A percentile compares a stretch with the other conserved stretches of the same genome.
Evolutionary conservation across 1,139 yeast species (phyloP).

Genomic region (Diutina sp.): DNA sequence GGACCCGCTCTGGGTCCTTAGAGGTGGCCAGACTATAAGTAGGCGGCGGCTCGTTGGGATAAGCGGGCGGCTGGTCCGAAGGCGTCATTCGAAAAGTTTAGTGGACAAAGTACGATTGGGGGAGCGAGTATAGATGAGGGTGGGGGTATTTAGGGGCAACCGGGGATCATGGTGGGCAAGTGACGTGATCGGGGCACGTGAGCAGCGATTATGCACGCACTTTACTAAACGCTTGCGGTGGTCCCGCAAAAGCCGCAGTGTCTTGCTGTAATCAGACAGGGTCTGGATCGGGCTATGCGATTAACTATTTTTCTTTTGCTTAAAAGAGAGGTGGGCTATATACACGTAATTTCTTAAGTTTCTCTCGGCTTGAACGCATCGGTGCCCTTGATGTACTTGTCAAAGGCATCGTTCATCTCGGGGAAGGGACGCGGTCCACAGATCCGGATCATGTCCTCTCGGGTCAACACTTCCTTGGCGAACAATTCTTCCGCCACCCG

Average conservation of each 20-base stretch:
- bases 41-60: not conserved
- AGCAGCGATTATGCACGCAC: not conserved
- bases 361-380: slow-evolving; percentile 14
- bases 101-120: too few species aligned
- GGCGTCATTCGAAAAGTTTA: not conserved
- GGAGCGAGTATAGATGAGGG: not conserved
- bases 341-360: not conserved
- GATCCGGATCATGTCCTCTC: slow-evolving; percentile 69
- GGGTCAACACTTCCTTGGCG: slow-evolving; percentile 59
- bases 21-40: not conserved
- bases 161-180: not conserved
- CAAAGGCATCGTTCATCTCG: slow-evolving; percentile 70
- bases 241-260: not conserved
- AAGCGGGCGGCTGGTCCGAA: not conserved
- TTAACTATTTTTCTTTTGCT: too few species aligned
- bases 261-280: not conserved
- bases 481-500: slow-evolving; percentile 58
- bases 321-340: not conserved
- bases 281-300: not conserved
- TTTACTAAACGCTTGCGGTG: too few species aligned
- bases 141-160: not conserved
- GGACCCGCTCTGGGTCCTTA: not conserved
- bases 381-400: slow-evolving; percentile 49
- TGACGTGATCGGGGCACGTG: not conserved
- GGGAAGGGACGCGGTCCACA: slow-evolving; percentile 70